Percentiles rank a stretch among this genome's conserved stretches.
Conservation (phyloP, 768 basidiomycete species). For the Hydnum rufescens region DNA sequence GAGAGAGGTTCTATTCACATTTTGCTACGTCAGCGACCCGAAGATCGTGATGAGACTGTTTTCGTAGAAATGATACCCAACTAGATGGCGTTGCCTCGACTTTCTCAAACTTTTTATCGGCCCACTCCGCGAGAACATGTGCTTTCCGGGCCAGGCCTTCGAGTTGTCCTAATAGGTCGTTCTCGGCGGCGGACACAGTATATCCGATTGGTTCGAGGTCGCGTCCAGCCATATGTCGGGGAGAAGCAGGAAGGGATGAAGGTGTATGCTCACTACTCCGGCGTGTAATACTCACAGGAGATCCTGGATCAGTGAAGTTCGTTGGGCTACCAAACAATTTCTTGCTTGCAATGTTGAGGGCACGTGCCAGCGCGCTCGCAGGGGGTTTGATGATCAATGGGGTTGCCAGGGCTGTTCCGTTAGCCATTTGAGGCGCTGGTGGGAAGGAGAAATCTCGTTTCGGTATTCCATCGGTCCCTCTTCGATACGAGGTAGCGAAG, state of each 20-base stretch:
- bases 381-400: conserved; percentile 29
- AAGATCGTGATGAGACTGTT: background rate
- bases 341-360: conserved; percentile 60
- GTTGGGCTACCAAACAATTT: conserved; percentile 49
- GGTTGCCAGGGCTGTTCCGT: background rate
- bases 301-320: conserved; percentile 7
- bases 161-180: conserved; percentile 54
- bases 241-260: conserved; percentile 25
- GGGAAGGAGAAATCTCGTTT: conserved; percentile 5
- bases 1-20: conserved; percentile 72
- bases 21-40: background rate
- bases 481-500: conserved; percentile 1
- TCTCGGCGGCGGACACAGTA: conserved; percentile 31
- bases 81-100: conserved; percentile 76
- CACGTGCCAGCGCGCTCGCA: conserved; percentile 41
- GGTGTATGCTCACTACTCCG: background rate
- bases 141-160: conserved; percentile 96
- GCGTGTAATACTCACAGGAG: background rate
- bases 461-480: background rate
- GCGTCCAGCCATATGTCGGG: background rate
- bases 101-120: conserved; percentile 82
- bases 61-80: conserved; percentile 11
- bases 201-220: background rate
- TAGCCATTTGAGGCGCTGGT: conserved; percentile 6
- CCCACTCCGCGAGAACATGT: conserved; percentile 80